Percentiles rank a stretch among this genome's conserved stretches.
Conservation (phyloP, 2,329 filamentous ascomycete species). For the Sarocladiaceae sp. region DNA sequence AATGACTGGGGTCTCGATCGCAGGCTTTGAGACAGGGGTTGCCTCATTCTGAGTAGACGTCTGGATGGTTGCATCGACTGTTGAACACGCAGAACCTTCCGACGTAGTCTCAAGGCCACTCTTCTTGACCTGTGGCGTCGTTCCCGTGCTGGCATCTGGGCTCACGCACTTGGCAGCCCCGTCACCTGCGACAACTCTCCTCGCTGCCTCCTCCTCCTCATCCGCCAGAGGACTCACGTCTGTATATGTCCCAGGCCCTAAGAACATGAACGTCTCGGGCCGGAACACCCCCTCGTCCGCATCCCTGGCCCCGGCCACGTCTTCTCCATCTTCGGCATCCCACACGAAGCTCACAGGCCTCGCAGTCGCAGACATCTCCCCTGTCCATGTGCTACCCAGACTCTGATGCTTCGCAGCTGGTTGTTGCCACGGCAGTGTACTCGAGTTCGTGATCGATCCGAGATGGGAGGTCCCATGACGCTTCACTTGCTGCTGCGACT, state of each 20-base stretch:
- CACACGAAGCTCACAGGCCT: conserved; percentile 21
- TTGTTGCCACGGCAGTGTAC: background rate
- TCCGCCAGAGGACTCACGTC: conserved; percentile 38
- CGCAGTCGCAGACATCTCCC: conserved; percentile 25
- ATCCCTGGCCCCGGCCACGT: conserved; percentile 26
- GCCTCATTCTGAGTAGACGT: no score
- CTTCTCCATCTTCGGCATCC: conserved; percentile 14
- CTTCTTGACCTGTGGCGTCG: conserved; percentile 18
- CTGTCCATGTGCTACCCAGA: background rate
- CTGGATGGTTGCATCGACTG: background rate
- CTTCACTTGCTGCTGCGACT: conserved; percentile 42
- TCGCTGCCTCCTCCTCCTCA: conserved; percentile 27
- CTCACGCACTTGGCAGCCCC: conserved; percentile 19
- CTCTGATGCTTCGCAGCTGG: background rate
- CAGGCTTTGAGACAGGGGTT: no score
- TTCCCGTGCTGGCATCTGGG: conserved; percentile 21
- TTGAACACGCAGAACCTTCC: background rate
- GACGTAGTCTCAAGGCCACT: conserved; percentile 8
- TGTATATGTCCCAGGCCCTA: conserved; percentile 39
- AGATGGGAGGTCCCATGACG: background rate
- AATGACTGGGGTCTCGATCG: conserved; percentile 15
- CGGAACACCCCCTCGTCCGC: conserved; percentile 37
- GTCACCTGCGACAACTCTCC: conserved; percentile 12
- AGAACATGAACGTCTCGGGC: conserved; percentile 46
- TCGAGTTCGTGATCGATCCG: background rate